Evolutionary conservation across 345 rosid genomes (phyloP).

Genomic region (Lepidium didymum): DNA sequence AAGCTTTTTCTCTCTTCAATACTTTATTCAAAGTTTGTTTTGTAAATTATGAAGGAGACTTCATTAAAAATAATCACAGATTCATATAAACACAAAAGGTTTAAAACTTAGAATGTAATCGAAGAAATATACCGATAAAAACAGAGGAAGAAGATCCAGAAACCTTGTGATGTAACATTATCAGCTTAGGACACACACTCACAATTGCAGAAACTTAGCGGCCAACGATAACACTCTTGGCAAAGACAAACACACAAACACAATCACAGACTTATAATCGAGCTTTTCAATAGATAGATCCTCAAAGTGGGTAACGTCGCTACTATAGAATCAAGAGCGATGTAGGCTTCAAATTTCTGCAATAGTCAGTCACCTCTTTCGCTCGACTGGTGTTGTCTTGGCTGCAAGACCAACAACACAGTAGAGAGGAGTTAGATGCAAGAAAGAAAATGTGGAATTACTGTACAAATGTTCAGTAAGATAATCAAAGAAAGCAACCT

Average conservation of each 20-base stretch:
- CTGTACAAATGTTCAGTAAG: neutral
- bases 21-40: neutral
- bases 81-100: constrained; percentile 16
- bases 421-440: neutral
- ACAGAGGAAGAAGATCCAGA: constrained; percentile 21
- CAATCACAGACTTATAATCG: constrained; percentile 14
- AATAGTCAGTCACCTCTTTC: constrained; percentile 43
- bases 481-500: neutral
- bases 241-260: constrained; percentile 21
- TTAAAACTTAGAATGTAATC: neutral
- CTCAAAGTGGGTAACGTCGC: neutral
- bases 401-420: constrained; percentile 40
- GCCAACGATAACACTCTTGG: constrained; percentile 14
- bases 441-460: neutral
- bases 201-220: constrained; percentile 18
- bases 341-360: constrained; percentile 8
- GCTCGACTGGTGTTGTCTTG: constrained; percentile 45
- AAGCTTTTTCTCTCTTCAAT: neutral
- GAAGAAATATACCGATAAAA: too few relatives aligned
- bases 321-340: constrained; percentile 7
- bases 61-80: constrained; percentile 13
- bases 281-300: constrained; percentile 24
- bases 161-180: constrained; percentile 47
- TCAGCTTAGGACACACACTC: constrained; percentile 32
- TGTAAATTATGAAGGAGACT: neutral